Percentiles rank a stretch among this genome's conserved stretches.
Evolutionary conservation across 352 stramenopile genomes (phyloP).

Genomic region (Thraustochytrium sp.): DNA sequence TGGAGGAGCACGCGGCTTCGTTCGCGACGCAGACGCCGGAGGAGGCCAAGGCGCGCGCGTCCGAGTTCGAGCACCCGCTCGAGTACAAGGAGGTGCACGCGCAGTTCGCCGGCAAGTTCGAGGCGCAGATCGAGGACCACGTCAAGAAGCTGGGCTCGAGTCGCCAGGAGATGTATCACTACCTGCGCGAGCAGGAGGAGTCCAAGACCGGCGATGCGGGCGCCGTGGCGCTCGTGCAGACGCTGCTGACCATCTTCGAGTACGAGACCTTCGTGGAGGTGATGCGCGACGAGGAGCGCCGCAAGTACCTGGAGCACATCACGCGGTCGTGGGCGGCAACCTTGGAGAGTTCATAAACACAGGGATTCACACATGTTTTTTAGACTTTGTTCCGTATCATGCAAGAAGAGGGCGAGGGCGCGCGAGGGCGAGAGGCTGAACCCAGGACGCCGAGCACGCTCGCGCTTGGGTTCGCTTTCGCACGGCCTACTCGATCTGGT

Average conservation of each 20-base stretch:
- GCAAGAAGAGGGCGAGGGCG: background rate
- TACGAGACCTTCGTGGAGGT: slow-evolving; percentile 36
- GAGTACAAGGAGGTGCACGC: slow-evolving; percentile 5
- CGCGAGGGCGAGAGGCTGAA: background rate
- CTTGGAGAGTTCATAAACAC: background rate
- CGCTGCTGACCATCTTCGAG: slow-evolving; percentile 29
- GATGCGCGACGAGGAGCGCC: slow-evolving; percentile 23
- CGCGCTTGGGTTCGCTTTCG: background rate
- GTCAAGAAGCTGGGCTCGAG: background rate
- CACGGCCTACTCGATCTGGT: background rate
- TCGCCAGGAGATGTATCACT: background rate
- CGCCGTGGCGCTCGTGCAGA: background rate
- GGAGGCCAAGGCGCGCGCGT: background rate
- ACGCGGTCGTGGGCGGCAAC: background rate
- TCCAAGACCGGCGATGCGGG: background rate
- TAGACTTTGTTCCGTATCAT: background rate
- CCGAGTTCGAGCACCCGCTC: slow-evolving; percentile 11
- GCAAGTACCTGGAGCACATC: slow-evolving; percentile 24
- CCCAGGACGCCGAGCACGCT: background rate
- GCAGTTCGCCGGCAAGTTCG: background rate
- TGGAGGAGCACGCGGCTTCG: background rate
- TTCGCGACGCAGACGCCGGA: background rate
- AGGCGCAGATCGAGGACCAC: background rate
- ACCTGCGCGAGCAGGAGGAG: background rate
- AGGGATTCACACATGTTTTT: background rate